phyloP scores from a whole-genome alignment of 441 rosid genomes.

The Pelargonium myrrhifolium region DNA sequence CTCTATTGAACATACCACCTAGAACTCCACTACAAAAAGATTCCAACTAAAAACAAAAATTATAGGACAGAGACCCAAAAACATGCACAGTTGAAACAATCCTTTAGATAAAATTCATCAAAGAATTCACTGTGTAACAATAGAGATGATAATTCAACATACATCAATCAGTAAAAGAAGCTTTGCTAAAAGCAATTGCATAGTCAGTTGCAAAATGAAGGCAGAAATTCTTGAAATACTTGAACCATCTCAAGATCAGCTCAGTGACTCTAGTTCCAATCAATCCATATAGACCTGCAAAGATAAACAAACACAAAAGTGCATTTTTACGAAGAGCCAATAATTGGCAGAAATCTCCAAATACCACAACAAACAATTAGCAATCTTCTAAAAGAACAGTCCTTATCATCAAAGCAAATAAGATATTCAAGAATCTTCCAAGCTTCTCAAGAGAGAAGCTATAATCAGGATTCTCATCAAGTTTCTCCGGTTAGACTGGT shows the following conservation, averaged over 20 bases:
- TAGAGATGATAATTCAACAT: conserved; percentile 46
- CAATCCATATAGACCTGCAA: conserved; percentile 61
- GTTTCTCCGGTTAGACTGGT: conserved; percentile 12
- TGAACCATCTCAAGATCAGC: conserved; percentile 46
- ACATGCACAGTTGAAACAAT: conserved; percentile 16
- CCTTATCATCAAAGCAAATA: conserved; percentile 10
- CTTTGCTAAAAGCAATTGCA: conserved; percentile 47
- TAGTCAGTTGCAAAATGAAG: conserved; percentile 41
- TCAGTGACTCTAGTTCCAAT: conserved; percentile 42
- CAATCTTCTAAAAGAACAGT: conserved; percentile 32
- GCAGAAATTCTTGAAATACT: conserved; percentile 43
- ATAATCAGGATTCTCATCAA: conserved; percentile 12
- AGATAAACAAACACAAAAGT: conserved; percentile 40
- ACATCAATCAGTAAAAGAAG: conserved; percentile 54
- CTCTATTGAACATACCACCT: conserved; percentile 5
- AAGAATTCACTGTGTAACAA: conserved; percentile 25
- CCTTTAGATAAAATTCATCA: conserved; percentile 20
- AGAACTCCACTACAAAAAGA: not conserved
- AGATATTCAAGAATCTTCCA: conserved; percentile 19
- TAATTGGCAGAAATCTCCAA: conserved; percentile 30
- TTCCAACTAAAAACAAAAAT: not conserved
- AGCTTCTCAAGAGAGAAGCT: conserved; percentile 11
- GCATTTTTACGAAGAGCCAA: conserved; percentile 42
- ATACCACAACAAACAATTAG: conserved; percentile 36
- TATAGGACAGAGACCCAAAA: conserved; percentile 1